phyloP scores from a whole-genome alignment of 2,329 filamentous ascomycete species.

The Colletotrichum eremochloae region DNA sequence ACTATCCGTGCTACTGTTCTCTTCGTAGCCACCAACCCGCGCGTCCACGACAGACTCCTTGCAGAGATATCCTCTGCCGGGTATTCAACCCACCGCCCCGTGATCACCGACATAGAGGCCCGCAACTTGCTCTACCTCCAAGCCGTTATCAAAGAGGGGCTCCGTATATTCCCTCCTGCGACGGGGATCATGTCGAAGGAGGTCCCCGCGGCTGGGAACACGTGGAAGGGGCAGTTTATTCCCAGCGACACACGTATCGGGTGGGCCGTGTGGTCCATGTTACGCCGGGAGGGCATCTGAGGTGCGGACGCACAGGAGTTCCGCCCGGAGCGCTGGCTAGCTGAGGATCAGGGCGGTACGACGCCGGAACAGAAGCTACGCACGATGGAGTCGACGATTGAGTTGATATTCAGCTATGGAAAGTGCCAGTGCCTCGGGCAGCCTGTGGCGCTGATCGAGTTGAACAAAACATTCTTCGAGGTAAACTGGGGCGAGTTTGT shows the following conservation, averaged over 20 bases:
- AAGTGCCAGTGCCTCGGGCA: constrained; percentile 55
- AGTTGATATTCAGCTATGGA: constrained; percentile 56
- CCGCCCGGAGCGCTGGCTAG: constrained; percentile 54
- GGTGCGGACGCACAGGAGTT: constrained; percentile 53
- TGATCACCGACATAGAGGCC: constrained; percentile 52
- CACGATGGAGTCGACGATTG: constrained; percentile 53
- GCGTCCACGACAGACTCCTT: constrained; percentile 59
- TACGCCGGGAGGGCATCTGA: constrained; percentile 51
- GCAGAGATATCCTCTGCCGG: constrained; percentile 56
- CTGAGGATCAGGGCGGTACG: background rate
- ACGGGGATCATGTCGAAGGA: constrained; percentile 52
- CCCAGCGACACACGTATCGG: constrained; percentile 51
- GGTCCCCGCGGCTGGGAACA: constrained; percentile 16
- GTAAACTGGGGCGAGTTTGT: constrained; percentile 42
- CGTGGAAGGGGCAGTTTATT: constrained; percentile 45
- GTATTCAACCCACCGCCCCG: constrained; percentile 43
- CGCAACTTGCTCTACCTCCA: constrained; percentile 58
- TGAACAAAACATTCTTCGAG: constrained; percentile 59
- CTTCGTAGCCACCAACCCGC: constrained; percentile 64
- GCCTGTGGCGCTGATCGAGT: constrained; percentile 54
- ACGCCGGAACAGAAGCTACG: constrained; percentile 47
- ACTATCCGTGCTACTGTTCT: constrained; percentile 66
- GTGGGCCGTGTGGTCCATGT: constrained; percentile 52
- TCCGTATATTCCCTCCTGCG: constrained; percentile 55
- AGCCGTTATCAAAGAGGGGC: constrained; percentile 64